phyloP scores from a whole-genome alignment of 352 stramenopile genomes.

The Pythium grandisporangium region DNA sequence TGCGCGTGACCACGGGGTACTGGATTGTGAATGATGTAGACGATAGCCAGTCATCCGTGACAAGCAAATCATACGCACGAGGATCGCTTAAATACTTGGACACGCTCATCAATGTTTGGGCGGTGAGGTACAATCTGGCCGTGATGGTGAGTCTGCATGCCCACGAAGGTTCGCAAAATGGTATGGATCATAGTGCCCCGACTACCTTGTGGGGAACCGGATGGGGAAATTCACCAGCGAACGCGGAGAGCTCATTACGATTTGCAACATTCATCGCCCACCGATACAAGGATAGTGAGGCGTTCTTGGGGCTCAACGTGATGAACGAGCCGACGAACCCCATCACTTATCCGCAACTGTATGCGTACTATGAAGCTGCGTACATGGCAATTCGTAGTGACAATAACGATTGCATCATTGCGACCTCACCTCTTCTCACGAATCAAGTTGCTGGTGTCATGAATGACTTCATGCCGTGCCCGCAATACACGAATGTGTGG shows the following conservation, averaged over 20 bases:
- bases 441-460: constrained; percentile 18
- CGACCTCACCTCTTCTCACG: constrained; percentile 20
- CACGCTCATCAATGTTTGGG: constrained; percentile 27
- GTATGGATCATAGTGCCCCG: constrained; percentile 26
- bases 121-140: constrained; percentile 26
- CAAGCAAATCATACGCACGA: constrained; percentile 11
- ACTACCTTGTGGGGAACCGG: not conserved
- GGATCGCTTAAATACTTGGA: constrained; percentile 28
- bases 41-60: not conserved
- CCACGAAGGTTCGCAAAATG: constrained; percentile 35
- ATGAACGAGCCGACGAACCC: constrained; percentile 30
- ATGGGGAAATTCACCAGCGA: constrained; percentile 18
- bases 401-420: constrained; percentile 27
- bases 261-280: constrained; percentile 21
- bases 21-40: constrained; percentile 26
- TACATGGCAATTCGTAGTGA: constrained; percentile 25
- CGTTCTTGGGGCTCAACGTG: constrained; percentile 30
- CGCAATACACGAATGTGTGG: constrained; percentile 34
- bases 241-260: constrained; percentile 19
- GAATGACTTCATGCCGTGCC: constrained; percentile 16
- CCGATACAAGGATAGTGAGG: constrained; percentile 20
- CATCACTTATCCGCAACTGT: constrained; percentile 10
- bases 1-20: constrained; percentile 30
- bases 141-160: constrained; percentile 40
- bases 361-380: constrained; percentile 23